Conservation (phyloP, 1,284 basidiomycete species). For the Rhodotorula sp. region DNA sequence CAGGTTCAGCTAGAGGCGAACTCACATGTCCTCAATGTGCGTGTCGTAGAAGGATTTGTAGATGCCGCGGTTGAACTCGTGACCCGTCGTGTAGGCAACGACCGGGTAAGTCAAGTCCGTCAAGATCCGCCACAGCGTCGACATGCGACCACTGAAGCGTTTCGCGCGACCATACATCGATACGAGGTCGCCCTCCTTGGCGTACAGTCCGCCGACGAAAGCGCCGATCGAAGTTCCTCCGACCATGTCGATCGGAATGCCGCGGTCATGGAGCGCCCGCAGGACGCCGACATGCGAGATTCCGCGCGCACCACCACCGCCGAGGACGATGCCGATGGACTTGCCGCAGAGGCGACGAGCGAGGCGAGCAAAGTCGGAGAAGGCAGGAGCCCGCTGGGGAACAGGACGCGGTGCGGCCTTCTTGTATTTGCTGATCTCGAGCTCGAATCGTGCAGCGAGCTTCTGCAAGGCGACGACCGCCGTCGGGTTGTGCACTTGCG, state of each 20-base stretch:
- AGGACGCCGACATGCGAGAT: constrained; percentile 90
- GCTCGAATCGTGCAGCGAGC: constrained; percentile 86
- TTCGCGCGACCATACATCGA: constrained; percentile 84
- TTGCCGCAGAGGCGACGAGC: constrained; percentile 89
- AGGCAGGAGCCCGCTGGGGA: constrained; percentile 66
- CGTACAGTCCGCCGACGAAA: constrained; percentile 94
- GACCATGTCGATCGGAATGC: constrained; percentile 83
- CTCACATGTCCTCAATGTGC: constrained; percentile 70
- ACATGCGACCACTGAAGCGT: constrained; percentile 86
- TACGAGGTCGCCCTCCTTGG: constrained; percentile 86
- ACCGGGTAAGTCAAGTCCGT: constrained; percentile 96
- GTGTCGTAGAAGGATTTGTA: constrained; percentile 90
- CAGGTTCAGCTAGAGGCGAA: neutral
- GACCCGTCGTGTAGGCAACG: constrained; percentile 96
- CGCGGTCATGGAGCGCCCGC: constrained; percentile 84
- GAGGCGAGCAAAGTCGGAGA: constrained; percentile 88
- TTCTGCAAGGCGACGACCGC: constrained; percentile 74
- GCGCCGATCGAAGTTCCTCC: constrained; percentile 86
- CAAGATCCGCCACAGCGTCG: constrained; percentile 89
- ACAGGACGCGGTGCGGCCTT: constrained; percentile 54
- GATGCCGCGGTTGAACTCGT: constrained; percentile 78
- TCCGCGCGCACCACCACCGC: constrained; percentile 93
- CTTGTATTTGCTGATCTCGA: constrained; percentile 75
- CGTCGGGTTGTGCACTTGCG: constrained; percentile 70
- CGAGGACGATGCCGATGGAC: constrained; percentile 90